phyloP scores from a whole-genome alignment of 805 yeast genomes.

The Peterozyma xylosa region DNA sequence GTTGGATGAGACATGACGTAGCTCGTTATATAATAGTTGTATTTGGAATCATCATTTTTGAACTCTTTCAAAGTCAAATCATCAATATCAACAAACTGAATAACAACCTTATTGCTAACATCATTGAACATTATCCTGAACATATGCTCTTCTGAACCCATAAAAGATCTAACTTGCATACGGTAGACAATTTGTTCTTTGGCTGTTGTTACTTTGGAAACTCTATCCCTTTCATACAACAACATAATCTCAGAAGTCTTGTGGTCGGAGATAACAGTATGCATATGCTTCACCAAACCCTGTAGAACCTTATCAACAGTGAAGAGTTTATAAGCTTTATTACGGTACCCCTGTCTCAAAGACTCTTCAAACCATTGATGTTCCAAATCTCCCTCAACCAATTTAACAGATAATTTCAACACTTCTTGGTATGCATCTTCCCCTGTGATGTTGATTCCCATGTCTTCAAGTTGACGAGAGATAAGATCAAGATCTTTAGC shows the following conservation, averaged over 20 bases:
- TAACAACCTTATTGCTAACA: conserved; percentile 40
- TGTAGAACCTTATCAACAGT: conserved; percentile 91
- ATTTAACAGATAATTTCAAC: conserved; percentile 61
- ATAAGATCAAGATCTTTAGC: conserved; percentile 82
- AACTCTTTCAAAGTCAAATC: conserved; percentile 78
- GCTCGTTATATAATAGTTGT: conserved; percentile 91
- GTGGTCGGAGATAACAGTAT: conserved; percentile 69
- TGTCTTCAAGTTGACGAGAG: conserved; percentile 72
- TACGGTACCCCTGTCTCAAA: conserved; percentile 88
- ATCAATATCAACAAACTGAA: conserved; percentile 81
- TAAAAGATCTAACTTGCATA: conserved; percentile 73
- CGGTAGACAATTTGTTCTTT: conserved; percentile 87
- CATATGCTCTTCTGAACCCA: conserved; percentile 83
- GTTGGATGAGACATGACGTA: conserved; percentile 95
- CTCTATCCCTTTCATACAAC: conserved; percentile 78
- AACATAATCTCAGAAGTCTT: conserved; percentile 75
- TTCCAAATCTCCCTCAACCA: conserved; percentile 86
- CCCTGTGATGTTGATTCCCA: conserved; percentile 69
- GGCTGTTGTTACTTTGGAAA: conserved; percentile 55
- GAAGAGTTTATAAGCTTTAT: conserved; percentile 86
- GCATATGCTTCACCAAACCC: conserved; percentile 78
- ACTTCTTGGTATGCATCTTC: conserved; percentile 72
- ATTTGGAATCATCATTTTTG: conserved; percentile 65
- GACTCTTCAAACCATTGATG: conserved; percentile 95
- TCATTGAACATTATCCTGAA: conserved; percentile 76